phyloP scores from a whole-genome alignment of 1,139 yeast genomes.

The Diutina siamensis region DNA sequence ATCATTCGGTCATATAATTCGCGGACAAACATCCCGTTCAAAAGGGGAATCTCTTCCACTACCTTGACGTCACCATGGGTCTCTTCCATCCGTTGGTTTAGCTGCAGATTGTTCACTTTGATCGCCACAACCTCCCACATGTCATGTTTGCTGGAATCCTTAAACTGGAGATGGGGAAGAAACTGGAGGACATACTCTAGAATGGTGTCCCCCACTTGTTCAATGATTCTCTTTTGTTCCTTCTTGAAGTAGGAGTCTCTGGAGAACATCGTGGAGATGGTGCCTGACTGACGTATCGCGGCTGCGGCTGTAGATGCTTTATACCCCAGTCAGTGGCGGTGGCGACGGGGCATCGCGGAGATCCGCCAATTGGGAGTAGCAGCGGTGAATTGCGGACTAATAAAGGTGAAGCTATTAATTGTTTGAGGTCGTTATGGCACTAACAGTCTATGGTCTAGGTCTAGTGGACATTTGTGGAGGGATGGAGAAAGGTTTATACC shows the following conservation, averaged over 20 bases:
- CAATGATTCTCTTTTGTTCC: constrained; percentile 2
- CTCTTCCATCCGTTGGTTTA: not conserved
- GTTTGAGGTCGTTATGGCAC: too few relatives aligned
- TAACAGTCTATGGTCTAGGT: too few relatives aligned
- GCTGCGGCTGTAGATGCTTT: not conserved
- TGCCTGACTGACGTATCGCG: too few relatives aligned
- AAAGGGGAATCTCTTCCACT: constrained; percentile 2
- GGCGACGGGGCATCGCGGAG: too few relatives aligned
- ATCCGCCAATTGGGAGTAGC: too few relatives aligned
- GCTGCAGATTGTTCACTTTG: not conserved
- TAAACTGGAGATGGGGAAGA: constrained; percentile 3
- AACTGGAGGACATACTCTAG: constrained; percentile 3
- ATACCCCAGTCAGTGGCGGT: too few relatives aligned
- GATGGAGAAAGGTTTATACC: not conserved
- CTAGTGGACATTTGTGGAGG: too few relatives aligned
- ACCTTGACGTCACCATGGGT: not conserved
- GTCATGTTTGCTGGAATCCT: not conserved
- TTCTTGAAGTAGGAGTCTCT: constrained; percentile 5
- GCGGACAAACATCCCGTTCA: not conserved
- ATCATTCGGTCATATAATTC: constrained; percentile 2
- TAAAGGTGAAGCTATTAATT: too few relatives aligned
- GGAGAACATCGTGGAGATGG: not conserved
- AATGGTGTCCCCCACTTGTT: not conserved
- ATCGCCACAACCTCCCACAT: constrained; percentile 6
- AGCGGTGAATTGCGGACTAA: too few relatives aligned